Percentiles rank a stretch among this genome's conserved stretches.
Evolutionary conservation across 345 rosid species (phyloP).

Genomic region (Eucalyptus paniculata): DNA sequence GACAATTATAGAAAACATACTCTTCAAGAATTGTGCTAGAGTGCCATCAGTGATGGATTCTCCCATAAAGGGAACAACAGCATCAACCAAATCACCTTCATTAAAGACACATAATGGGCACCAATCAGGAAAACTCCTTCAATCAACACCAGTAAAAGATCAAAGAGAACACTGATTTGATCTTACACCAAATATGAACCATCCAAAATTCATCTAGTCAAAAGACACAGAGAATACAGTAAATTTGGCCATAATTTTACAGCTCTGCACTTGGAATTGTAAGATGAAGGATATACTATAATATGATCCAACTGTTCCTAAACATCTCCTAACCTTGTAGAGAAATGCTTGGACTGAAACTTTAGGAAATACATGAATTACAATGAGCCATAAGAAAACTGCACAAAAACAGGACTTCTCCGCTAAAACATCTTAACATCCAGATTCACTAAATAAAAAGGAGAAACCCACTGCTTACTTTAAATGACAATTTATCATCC

Average conservation of each 20-base stretch:
- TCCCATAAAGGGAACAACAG: constrained; percentile 82
- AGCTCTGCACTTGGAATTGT: background rate
- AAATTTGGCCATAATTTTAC: background rate
- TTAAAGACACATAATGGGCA: background rate
- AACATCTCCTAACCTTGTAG: background rate
- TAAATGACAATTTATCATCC: background rate
- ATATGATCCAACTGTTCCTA: background rate
- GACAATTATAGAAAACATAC: constrained; percentile 19
- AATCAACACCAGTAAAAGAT: background rate
- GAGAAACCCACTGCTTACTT: background rate
- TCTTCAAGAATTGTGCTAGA: constrained; percentile 51
- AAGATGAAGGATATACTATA: background rate
- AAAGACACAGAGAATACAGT: background rate
- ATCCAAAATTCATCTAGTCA: background rate
- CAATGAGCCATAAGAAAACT: background rate
- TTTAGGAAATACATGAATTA: background rate
- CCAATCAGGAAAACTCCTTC: background rate
- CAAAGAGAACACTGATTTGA: background rate
- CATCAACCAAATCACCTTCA: constrained; percentile 56
- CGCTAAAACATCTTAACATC: background rate
- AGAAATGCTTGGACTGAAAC: background rate
- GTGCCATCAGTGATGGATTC: constrained; percentile 90
- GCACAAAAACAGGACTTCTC: background rate
- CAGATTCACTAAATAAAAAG: background rate
- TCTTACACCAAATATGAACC: background rate